phyloP scores from a whole-genome alignment of 805 yeast species.

The Saturnispora diversa region DNA sequence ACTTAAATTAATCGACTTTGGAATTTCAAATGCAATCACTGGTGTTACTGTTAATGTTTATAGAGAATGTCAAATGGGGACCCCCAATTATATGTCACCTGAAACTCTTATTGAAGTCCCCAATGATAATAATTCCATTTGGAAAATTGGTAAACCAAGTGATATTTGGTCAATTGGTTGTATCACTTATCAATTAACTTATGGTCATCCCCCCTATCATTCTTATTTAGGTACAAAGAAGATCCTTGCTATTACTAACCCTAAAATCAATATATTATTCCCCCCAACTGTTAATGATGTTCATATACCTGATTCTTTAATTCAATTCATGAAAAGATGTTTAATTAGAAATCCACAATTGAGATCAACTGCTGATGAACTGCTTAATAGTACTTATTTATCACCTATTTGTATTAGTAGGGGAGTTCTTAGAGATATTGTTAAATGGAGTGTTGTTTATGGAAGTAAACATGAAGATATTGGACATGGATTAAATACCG shows the following conservation, averaged over 20 bases:
- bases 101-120: conserved; percentile 69
- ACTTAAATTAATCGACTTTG: conserved; percentile 88
- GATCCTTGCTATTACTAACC: conserved; percentile 77
- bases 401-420: conserved; percentile 68
- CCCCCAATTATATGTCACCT: conserved; percentile 98
- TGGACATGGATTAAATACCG: conserved; percentile 1
- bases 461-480: conserved; percentile 41
- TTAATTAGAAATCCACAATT: conserved; percentile 59
- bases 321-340: conserved; percentile 67
- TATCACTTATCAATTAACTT: conserved; percentile 89
- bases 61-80: conserved; percentile 86
- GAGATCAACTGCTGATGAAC: conserved; percentile 56
- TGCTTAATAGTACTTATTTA: conserved; percentile 56
- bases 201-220: conserved; percentile 89
- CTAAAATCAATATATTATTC: conserved; percentile 61
- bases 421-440: conserved; percentile 57
- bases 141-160: conserved; percentile 90
- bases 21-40: conserved; percentile 89
- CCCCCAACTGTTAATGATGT: conserved; percentile 35
- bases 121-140: conserved; percentile 26
- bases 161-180: conserved; percentile 99
- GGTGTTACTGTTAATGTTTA: conserved; percentile 87
- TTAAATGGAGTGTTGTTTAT: conserved; percentile 67
- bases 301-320: conserved; percentile 32
- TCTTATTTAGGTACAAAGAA: conserved; percentile 67